Base-by-base conservation (phyloP, 139 green algal species). In the Chlamydomonas sphaeroides region DNA sequence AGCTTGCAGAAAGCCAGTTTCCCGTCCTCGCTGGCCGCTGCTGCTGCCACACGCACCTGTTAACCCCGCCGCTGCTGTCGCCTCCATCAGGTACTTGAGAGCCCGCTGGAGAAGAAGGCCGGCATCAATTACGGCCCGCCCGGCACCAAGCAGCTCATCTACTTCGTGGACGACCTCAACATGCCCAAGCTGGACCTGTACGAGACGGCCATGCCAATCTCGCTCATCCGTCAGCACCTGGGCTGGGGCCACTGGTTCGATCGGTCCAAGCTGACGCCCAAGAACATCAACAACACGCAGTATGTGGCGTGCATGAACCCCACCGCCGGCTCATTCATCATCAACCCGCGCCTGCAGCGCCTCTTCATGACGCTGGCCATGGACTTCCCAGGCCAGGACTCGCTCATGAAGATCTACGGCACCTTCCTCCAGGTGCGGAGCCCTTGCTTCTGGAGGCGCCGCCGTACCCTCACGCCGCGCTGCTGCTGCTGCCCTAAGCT, bases 111-210 rank as follows among this genome's bases (percentile, higher is more conserved):
- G 90, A 98, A 98, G 93, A 97, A 97, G 93, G 93, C 92, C 28
- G 95, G 94, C 42, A 92, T 95, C 36, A 97, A 95, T 86, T 97
- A 94, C 84, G 95, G 92, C 11, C 94, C 95, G 2, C 95, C 95
- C 2, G 95, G 94, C 79, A 95, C 89, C 63, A 96, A 96, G 86
- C 89, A 91, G 77, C 92, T 97, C 56, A 93, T 97, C 83, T 98
- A 98, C 91, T 97, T 98, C 88, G 90, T 97, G 59, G 95, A 98
- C 65, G 94, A 97, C 78, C 81, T 98, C 26, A 97, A 97, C 92
- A 96, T 97, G 93, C 94, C 95, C 35, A 94, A 95, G 87, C 91
- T 98, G 75, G 95, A 98, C 80, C 66, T 89, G 5, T 98, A 98
- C 72, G 95, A 97, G 81, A 98, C 95, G 0, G 94, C 95, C 41